Conservation (phyloP, 1,284 basidiomycete genomes). For the Xerocomus tenax region DNA sequence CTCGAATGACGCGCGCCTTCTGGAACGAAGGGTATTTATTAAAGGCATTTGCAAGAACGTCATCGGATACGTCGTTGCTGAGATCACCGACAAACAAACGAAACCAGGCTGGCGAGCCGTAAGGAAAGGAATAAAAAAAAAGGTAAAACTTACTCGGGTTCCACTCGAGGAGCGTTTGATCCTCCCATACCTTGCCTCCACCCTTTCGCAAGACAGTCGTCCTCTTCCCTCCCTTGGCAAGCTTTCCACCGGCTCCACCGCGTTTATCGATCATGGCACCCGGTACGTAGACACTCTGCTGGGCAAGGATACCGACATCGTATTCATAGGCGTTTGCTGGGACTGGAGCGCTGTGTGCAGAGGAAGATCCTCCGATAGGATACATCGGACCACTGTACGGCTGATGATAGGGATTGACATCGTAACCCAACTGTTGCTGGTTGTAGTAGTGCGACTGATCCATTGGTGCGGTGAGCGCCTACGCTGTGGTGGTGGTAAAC, state of each 20-base stretch:
- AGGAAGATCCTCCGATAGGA: constrained; percentile 53
- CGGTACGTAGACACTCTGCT: constrained; percentile 81
- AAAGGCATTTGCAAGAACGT: constrained; percentile 87
- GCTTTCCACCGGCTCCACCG: constrained; percentile 73
- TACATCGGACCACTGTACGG: constrained; percentile 69
- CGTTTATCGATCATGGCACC: constrained; percentile 81
- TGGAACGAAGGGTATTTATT: constrained; percentile 86
- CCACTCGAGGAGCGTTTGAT: constrained; percentile 95
- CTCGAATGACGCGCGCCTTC: constrained; percentile 91
- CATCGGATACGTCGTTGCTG: constrained; percentile 96
- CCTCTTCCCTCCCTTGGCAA: constrained; percentile 84
- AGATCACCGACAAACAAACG: constrained; percentile 96
- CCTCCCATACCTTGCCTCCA: constrained; percentile 94
- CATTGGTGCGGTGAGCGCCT: constrained; percentile 14
- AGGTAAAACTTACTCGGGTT: constrained; percentile 69
- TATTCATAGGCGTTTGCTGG: constrained; percentile 86
- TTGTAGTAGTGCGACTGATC: constrained; percentile 32
- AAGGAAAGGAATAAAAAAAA: background rate
- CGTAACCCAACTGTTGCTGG: constrained; percentile 43
- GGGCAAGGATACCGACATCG: constrained; percentile 77
- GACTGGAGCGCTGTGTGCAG: constrained; percentile 67
- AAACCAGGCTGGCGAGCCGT: constrained; percentile 72
- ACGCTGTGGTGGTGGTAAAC: background rate
- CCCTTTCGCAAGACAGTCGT: constrained; percentile 93
- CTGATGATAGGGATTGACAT: constrained; percentile 70